Base-by-base conservation (phyloP, 495 filamentous ascomycete genomes). In the Evernia prunastri region DNA sequence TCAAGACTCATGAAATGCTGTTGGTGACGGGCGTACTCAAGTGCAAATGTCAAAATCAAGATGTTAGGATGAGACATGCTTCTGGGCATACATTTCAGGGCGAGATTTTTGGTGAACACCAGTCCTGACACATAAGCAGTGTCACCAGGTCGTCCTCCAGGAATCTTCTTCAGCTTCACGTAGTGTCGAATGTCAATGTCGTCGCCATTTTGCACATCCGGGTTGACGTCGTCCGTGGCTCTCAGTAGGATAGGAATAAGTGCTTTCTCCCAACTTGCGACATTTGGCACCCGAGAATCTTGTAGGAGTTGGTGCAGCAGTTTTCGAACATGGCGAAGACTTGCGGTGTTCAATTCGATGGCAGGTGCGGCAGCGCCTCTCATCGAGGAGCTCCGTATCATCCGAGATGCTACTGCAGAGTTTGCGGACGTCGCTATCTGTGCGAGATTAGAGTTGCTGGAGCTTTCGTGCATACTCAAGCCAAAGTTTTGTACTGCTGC, bases 151-250 rank as follows among this genome's bases (percentile, higher is more conserved):
- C 82, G 84, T 35, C 92, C 94, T 25, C 93, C 92, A 2, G 92
- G 88, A 9, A 97, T 92, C 71, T 95, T 95, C 70, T 99, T 99
- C 27, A 99, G 76, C 74, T 99, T 99, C 53, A 99, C 88, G 70
- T 96, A 99, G 70, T 97, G 93, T n/a, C 94, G 85, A 65, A 99
- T 96, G 73, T 99, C 93, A 76, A 97, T 96, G 69, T 93, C 89
- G 70, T 99, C 95, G 3, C 90, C 91, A 56, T 80, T 81, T 58
- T 92, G 86, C 29, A 96, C 87, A 73, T 97, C 86, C 7, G 95
- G 95, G 68, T 96, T 90, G 25, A 99, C 91, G 69, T 96, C 94
- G 68, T 96, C 92, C 0, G 93, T 93, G 64, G 91, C 92, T 66
- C 92, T 89, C 23, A 97, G 78, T 3, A 99, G 78, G 59, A 97